Evolutionary conservation across 2,329 filamentous ascomycete genomes (phyloP).

Genomic region (Colletotrichum musicola): DNA sequence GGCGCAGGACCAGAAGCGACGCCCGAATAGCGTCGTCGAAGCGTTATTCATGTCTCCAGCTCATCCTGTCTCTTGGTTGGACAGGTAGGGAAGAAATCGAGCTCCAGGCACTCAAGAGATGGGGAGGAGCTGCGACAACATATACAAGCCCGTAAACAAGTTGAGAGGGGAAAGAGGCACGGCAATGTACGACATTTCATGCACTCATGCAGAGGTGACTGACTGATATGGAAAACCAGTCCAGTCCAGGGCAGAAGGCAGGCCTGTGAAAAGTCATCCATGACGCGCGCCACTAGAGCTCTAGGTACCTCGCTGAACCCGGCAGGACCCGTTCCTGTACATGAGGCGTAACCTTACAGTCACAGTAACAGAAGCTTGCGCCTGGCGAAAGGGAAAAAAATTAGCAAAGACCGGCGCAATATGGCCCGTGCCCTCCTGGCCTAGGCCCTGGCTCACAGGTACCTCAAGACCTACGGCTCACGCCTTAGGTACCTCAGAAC

Average conservation of each 20-base stretch:
- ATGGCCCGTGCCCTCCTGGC: conserved; percentile 21
- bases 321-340: conserved; percentile 32
- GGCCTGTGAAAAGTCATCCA: conserved; percentile 51
- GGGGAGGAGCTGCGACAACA: neutral
- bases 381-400: conserved; percentile 16
- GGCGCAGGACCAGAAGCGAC: conserved; percentile 48
- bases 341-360: conserved; percentile 25
- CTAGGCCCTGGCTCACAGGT: conserved; percentile 21
- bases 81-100: conserved; percentile 27
- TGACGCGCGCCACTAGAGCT: conserved; percentile 53
- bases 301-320: conserved; percentile 27
- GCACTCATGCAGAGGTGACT: conserved; percentile 36
- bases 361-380: neutral
- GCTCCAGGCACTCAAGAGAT: neutral
- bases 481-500: neutral
- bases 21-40: conserved; percentile 47
- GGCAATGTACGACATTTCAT: conserved; percentile 37
- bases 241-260: conserved; percentile 32
- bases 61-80: conserved; percentile 48
- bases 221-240: conserved; percentile 33
- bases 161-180: conserved; percentile 15
- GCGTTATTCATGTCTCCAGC: conserved; percentile 56
- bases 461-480: neutral
- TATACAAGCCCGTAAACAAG: conserved; percentile 16
- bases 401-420: conserved; percentile 4